Evolutionary conservation across 2,329 filamentous ascomycete genomes (phyloP).

Genomic region (Fusarium buharicum): DNA sequence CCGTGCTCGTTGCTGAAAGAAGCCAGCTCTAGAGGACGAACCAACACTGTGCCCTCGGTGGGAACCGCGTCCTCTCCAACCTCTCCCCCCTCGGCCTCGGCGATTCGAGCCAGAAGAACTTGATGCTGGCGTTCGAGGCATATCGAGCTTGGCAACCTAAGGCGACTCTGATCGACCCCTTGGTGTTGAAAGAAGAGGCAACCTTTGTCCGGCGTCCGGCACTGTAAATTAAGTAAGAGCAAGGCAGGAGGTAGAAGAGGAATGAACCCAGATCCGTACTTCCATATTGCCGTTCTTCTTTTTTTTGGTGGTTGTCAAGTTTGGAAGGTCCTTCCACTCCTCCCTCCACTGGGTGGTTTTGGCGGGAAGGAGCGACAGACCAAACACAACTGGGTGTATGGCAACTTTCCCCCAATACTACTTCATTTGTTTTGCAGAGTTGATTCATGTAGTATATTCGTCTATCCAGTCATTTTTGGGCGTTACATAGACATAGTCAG

Average conservation of each 20-base stretch:
- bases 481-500: background rate
- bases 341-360: background rate
- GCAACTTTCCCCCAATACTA: background rate
- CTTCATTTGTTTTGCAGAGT: background rate
- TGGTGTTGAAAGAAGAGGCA: background rate
- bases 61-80: conserved; percentile 1
- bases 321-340: background rate
- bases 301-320: no score
- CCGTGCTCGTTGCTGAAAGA: conserved; percentile 3
- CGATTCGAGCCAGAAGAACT: conserved; percentile 14
- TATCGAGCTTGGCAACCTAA: background rate
- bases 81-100: conserved; percentile 17
- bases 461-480: background rate
- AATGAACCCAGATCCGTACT: background rate
- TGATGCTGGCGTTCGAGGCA: conserved; percentile 25
- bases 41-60: conserved; percentile 1
- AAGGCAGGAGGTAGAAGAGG: background rate
- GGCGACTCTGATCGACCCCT: no score
- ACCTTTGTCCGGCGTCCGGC: background rate
- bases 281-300: background rate
- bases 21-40: conserved; percentile 17
- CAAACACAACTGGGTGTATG: background rate
- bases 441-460: background rate
- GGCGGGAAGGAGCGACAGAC: background rate
- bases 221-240: no score